These are phyloP conservation scores for Pugionium cornutum DNA, from an alignment of 345 rosid species.

Conservation along the genomic window DNA sequence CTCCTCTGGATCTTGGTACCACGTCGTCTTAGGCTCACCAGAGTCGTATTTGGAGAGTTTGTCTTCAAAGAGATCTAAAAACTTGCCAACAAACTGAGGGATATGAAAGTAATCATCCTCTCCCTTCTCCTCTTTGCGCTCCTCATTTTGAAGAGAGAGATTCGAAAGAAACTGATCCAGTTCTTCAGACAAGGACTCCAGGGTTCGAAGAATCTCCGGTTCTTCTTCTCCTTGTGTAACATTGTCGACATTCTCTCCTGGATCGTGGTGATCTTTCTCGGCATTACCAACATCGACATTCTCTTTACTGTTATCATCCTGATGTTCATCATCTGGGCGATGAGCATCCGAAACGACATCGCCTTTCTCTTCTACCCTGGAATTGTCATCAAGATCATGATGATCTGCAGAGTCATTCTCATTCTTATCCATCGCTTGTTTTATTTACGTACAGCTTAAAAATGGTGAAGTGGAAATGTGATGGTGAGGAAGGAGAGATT, in stretches of 20 bases:
- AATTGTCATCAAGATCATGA: conserved; percentile 20
- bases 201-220: conserved; percentile 43
- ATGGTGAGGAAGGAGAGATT: conserved; percentile 31
- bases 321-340: conserved; percentile 10
- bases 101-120: conserved; percentile 37
- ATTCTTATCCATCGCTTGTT: conserved; percentile 34
- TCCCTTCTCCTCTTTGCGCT: conserved; percentile 18
- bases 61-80: conserved; percentile 63
- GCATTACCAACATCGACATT: conserved; percentile 32
- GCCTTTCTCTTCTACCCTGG: conserved; percentile 19
- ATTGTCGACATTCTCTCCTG: conserved; percentile 33
- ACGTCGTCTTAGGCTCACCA: conserved; percentile 44
- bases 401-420: conserved; percentile 15
- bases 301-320: conserved; percentile 25
- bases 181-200: conserved; percentile 57
- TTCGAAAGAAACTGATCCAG: conserved; percentile 48
- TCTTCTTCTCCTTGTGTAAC: conserved; percentile 39
- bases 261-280: conserved; percentile 19
- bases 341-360: conserved; percentile 24
- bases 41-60: conserved; percentile 46
- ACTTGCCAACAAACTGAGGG: conserved; percentile 55
- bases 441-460: conserved; percentile 25
- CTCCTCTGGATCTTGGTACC: conserved; percentile 47
- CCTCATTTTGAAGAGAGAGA: conserved; percentile 32
- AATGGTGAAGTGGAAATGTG: not conserved